A percentile compares a stretch with the other conserved stretches of the same genome.
Conservation (phyloP, 2,329 filamentous ascomycete species). For the Scedosporium dehoogii region DNA sequence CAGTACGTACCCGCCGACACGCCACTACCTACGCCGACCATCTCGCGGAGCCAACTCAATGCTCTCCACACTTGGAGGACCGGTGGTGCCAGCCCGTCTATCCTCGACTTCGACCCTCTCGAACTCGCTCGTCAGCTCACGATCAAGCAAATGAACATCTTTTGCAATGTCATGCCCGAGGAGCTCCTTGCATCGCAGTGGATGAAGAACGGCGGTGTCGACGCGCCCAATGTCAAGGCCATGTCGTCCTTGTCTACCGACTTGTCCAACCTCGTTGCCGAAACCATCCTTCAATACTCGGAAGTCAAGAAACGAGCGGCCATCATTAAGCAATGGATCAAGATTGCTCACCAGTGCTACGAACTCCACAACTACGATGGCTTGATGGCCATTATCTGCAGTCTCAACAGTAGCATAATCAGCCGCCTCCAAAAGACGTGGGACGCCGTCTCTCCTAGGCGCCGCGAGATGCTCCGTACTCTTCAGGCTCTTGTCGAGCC, state of each 20-base stretch:
- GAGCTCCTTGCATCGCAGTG: conserved; percentile 88
- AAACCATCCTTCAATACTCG: conserved; percentile 79
- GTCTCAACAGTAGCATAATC: conserved; percentile 84
- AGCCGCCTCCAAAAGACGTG: conserved; percentile 81
- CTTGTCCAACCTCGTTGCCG: conserved; percentile 82
- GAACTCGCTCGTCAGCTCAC: conserved; percentile 90
- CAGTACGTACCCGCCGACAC: conserved; percentile 62
- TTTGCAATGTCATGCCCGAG: conserved; percentile 84
- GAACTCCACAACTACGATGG: conserved; percentile 94
- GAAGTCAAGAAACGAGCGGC: conserved; percentile 86
- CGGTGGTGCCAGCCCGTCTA: conserved; percentile 58
- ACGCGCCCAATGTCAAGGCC: conserved; percentile 81
- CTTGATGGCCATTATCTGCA: conserved; percentile 94
- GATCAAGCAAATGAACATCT: conserved; percentile 81
- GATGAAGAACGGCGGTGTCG: conserved; percentile 75
- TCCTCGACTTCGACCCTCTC: conserved; percentile 83
- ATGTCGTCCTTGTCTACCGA: conserved; percentile 92
- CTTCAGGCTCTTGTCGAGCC: conserved; percentile 82
- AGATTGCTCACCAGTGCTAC: conserved; percentile 77
- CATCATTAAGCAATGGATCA: conserved; percentile 97
- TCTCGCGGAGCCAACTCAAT: conserved; percentile 69
- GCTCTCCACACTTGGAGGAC: conserved; percentile 65
- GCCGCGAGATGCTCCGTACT: conserved; percentile 66
- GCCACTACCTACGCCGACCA: conserved; percentile 56
- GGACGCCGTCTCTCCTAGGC: conserved; percentile 78